Percentiles rank a stretch among this genome's conserved stretches.
Conservation (phyloP, 805 yeast genomes). For the Metschnikowia koreensis region DNA sequence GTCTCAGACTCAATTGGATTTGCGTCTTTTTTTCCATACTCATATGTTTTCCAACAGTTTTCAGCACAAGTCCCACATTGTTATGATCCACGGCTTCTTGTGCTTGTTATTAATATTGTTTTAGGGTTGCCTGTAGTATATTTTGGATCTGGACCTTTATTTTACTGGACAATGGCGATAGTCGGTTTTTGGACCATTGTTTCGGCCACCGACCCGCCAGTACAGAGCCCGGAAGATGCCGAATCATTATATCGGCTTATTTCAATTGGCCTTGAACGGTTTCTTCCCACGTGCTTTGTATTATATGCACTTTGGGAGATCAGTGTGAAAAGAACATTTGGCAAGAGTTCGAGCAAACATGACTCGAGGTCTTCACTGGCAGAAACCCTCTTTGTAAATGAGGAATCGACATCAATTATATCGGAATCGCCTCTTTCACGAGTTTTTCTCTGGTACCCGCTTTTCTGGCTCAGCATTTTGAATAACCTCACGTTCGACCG, state of each 20-base stretch:
- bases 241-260: constrained; percentile 58
- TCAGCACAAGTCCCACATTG: constrained; percentile 47
- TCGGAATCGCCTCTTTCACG: constrained; percentile 41
- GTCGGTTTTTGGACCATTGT: constrained; percentile 84
- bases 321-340: constrained; percentile 50
- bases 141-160: constrained; percentile 41
- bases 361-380: constrained; percentile 5
- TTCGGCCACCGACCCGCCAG: constrained; percentile 78
- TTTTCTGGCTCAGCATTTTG: constrained; percentile 80
- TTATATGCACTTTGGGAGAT: constrained; percentile 67
- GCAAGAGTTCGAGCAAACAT: neutral
- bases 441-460: constrained; percentile 66
- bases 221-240: constrained; percentile 49
- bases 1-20: constrained; percentile 57
- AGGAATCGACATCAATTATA: neutral
- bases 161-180: constrained; percentile 57
- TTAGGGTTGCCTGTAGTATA: constrained; percentile 63
- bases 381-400: neutral
- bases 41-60: constrained; percentile 57
- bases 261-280: constrained; percentile 69
- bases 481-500: constrained; percentile 88
- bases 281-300: constrained; percentile 72
- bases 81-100: constrained; percentile 61
- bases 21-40: constrained; percentile 70
- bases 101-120: constrained; percentile 56